A percentile compares a stretch with the other conserved stretches of the same genome.
Evolutionary conservation across 2,329 filamentous ascomycete genomes (phyloP).

Genomic region (Botrytis aclada): DNA sequence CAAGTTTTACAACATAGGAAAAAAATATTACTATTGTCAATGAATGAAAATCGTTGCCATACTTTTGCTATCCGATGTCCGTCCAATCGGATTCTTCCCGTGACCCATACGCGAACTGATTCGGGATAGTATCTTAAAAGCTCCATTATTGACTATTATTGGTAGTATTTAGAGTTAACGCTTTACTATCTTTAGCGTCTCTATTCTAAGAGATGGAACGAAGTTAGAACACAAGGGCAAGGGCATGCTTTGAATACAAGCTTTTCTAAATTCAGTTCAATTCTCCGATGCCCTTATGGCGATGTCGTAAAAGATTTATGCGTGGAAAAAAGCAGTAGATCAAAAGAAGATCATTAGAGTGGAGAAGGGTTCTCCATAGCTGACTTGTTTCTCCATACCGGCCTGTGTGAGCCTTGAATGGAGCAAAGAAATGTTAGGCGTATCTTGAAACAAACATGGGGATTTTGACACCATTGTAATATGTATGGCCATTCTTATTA

Average conservation of each 20-base stretch:
- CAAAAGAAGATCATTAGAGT: background rate
- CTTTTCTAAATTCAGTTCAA: background rate
- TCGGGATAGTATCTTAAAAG: too few species aligned
- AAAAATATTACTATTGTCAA: too few species aligned
- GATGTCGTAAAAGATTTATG: background rate
- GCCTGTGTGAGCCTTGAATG: background rate
- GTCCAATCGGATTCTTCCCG: too few species aligned
- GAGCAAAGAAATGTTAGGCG: background rate
- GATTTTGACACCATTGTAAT: background rate
- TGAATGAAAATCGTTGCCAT: too few species aligned
- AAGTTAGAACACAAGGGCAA: background rate
- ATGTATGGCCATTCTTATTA: background rate
- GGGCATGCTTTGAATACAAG: background rate
- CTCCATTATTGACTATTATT: too few species aligned
- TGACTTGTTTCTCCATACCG: background rate
- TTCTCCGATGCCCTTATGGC: background rate
- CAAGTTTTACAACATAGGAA: too few species aligned
- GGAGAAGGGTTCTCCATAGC: background rate
- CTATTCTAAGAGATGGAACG: too few species aligned
- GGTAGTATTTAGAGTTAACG: too few species aligned
- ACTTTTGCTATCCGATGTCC: too few species aligned
- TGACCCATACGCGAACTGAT: too few species aligned
- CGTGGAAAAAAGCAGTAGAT: background rate
- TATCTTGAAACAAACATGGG: background rate
- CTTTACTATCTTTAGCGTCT: too few species aligned